Evolutionary conservation across 345 rosid species (phyloP).

Genomic region (Cardiospermum halicacabum): DNA sequence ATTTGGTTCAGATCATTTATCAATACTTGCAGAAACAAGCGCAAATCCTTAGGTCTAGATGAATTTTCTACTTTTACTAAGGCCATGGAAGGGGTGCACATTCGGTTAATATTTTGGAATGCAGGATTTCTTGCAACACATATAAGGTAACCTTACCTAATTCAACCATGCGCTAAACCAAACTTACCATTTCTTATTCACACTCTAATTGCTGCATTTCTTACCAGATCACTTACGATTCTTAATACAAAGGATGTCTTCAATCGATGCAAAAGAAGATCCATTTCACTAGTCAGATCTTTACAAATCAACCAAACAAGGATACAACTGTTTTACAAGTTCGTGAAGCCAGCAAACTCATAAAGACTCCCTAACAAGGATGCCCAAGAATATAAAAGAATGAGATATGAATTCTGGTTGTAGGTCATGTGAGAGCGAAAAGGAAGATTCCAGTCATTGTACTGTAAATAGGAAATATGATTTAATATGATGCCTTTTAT

Average conservation of each 20-base stretch:
- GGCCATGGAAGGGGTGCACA: slow-evolving; percentile 79
- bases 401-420: neutral
- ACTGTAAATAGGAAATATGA: slow-evolving; percentile 16
- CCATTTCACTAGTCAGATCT: slow-evolving; percentile 1
- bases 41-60: slow-evolving; percentile 49
- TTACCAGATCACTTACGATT: slow-evolving; percentile 36
- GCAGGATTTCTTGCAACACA: slow-evolving; percentile 81
- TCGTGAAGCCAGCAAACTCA: slow-evolving; percentile 3
- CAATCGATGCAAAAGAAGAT: slow-evolving; percentile 35
- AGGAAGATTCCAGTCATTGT: slow-evolving; percentile 8
- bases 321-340: slow-evolving; percentile 36
- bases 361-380: neutral
- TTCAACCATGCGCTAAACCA: too few species aligned
- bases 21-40: slow-evolving; percentile 67
- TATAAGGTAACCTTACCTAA: slow-evolving; percentile 54
- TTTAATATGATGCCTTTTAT: neutral
- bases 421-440: slow-evolving; percentile 3
- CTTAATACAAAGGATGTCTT: slow-evolving; percentile 61
- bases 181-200: neutral
- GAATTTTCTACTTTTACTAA: slow-evolving; percentile 56
- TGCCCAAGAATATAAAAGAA: neutral
- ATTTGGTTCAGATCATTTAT: too few species aligned
- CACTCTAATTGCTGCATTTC: neutral
- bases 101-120: slow-evolving; percentile 84
- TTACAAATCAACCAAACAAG: slow-evolving; percentile 19